Conservation (phyloP, 768 basidiomycete species). For the Xerocomellus amylosporus region DNA sequence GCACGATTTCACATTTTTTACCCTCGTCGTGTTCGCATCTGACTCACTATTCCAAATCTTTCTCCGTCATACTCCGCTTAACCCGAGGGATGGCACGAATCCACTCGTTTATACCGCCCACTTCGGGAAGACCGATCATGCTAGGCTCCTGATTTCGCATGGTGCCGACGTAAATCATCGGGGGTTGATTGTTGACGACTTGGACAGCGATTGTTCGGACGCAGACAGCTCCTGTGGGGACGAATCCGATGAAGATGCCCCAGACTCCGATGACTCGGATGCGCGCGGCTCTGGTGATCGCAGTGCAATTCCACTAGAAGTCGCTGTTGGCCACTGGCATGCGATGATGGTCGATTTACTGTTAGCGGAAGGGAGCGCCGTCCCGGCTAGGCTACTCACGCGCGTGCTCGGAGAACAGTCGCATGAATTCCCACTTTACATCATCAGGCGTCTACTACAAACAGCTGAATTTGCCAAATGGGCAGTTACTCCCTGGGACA, state of each 20-base stretch:
- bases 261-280: not conserved
- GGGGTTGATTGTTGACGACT: not conserved
- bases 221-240: too few species aligned
- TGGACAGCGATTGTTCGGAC: not conserved
- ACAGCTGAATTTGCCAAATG: not conserved
- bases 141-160: not conserved
- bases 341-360: not conserved
- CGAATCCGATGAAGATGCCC: too few species aligned
- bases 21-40: not conserved
- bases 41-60: not conserved
- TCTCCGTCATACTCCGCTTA: not conserved
- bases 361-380: not conserved
- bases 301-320: not conserved
- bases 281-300: too few species aligned
- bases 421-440: not conserved
- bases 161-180: not conserved
- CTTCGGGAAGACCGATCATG: not conserved
- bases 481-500: not conserved
- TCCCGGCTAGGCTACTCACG: not conserved
- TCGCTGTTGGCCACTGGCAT: not conserved
- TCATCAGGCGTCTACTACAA: not conserved
- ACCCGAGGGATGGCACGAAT: not conserved
- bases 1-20: conserved; percentile 1
- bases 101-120: conserved; percentile 4
- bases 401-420: not conserved